Evolutionary conservation across 192 early-diverging fungal genomes (phyloP).

Genomic region (Gaertneriomyces sp.): DNA sequence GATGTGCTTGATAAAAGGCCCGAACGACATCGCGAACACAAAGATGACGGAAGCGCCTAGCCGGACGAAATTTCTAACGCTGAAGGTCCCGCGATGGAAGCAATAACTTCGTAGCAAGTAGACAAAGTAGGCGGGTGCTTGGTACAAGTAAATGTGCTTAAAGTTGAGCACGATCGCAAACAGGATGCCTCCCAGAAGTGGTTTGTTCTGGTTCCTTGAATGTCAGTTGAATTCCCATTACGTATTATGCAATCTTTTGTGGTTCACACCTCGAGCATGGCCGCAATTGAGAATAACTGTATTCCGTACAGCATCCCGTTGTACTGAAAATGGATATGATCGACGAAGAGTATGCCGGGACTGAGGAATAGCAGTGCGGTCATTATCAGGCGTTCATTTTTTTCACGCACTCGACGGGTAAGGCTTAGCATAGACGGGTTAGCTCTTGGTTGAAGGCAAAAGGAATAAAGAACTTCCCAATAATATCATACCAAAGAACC

Average conservation of each 20-base stretch:
- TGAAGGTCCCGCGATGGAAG: slow-evolving; percentile 43
- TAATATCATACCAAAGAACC: slow-evolving; percentile 44
- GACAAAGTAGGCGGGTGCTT: slow-evolving; percentile 85
- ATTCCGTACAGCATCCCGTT: slow-evolving; percentile 89
- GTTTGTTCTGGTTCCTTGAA: slow-evolving; percentile 40
- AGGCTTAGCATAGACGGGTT: background rate
- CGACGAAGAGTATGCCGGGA: slow-evolving; percentile 69
- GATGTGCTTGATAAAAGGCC: slow-evolving; percentile 75
- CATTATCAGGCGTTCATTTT: slow-evolving; percentile 6
- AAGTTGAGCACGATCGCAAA: slow-evolving; percentile 93
- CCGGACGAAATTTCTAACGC: slow-evolving; percentile 44
- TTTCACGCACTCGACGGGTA: background rate
- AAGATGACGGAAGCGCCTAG: slow-evolving; percentile 61
- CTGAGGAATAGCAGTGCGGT: slow-evolving; percentile 37
- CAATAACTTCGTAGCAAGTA: slow-evolving; percentile 81
- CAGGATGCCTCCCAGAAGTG: slow-evolving; percentile 63
- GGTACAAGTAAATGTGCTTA: slow-evolving; percentile 91
- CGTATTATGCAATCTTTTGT: background rate
- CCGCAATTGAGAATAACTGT: slow-evolving; percentile 70
- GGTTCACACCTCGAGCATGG: slow-evolving; percentile 58
- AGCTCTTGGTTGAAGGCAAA: background rate
- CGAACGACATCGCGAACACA: slow-evolving; percentile 78
- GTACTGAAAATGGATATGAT: slow-evolving; percentile 98
- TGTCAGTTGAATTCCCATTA: background rate
- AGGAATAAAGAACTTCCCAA: too few relatives aligned